Conservation (phyloP, 2,329 filamentous ascomycete species). For the Corynespora cassiicola region DNA sequence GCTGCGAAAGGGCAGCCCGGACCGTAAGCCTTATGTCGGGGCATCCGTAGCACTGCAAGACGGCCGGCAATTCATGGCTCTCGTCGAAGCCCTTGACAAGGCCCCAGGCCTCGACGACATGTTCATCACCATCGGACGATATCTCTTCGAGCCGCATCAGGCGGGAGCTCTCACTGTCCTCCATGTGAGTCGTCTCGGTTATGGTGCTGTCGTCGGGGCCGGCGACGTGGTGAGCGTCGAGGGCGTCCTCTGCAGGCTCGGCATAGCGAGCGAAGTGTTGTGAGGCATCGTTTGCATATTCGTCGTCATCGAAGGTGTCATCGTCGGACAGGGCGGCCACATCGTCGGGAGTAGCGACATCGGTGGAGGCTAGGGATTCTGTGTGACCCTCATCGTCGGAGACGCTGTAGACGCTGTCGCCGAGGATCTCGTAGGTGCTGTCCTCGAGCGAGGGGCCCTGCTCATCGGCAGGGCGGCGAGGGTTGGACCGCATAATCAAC, state of each 20-base stretch:
- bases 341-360: conserved; percentile 41
- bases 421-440: conserved; percentile 43
- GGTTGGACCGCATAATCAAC: conserved; percentile 42
- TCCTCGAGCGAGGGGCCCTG: conserved; percentile 39
- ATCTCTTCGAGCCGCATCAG: conserved; percentile 35
- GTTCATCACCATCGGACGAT: conserved; percentile 13
- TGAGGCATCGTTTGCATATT: conserved; percentile 24
- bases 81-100: conserved; percentile 31
- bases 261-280: conserved; percentile 14
- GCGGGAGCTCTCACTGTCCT: conserved; percentile 24
- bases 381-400: conserved; percentile 48
- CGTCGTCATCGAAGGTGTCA: conserved; percentile 35
- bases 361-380: conserved; percentile 44
- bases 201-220: conserved; percentile 35
- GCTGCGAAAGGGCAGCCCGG: conserved; percentile 32
- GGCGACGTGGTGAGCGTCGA: conserved; percentile 20
- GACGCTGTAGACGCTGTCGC: conserved; percentile 34
- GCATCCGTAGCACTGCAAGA: conserved; percentile 33
- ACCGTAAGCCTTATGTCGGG: conserved; percentile 35
- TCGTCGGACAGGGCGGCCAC: conserved; percentile 39
- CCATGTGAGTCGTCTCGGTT: conserved; percentile 34
- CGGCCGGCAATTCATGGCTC: conserved; percentile 25
- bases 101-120: conserved; percentile 22
- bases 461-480: conserved; percentile 31
- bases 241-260: conserved; percentile 17